A percentile compares a stretch with the other conserved stretches of the same genome.
Evolutionary conservation across 306 rosid species (phyloP).

Genomic region (Medicago lupulina): DNA sequence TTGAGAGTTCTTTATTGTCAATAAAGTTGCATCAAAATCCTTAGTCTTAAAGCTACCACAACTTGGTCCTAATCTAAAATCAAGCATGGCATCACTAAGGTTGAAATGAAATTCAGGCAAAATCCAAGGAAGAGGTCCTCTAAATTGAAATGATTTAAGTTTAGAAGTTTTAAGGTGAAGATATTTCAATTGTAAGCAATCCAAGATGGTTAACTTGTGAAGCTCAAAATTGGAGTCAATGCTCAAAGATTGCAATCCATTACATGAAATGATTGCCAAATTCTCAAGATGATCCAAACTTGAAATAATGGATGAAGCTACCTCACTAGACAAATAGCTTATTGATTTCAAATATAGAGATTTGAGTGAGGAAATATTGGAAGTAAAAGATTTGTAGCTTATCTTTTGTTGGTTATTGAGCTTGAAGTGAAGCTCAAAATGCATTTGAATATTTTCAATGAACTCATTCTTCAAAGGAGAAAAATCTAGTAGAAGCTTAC

Average conservation of each 20-base stretch:
- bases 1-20: constrained; percentile 73
- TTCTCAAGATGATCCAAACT: constrained; percentile 60
- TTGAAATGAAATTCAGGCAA: constrained; percentile 68
- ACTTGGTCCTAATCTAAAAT: constrained; percentile 65
- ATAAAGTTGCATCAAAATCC: constrained; percentile 70
- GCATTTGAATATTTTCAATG: constrained; percentile 31
- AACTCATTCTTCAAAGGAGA: constrained; percentile 47
- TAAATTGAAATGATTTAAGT: constrained; percentile 56
- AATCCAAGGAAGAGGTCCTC: constrained; percentile 69
- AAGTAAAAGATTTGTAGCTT: constrained; percentile 38
- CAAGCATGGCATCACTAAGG: constrained; percentile 70
- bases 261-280: constrained; percentile 65
- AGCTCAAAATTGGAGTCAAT: constrained; percentile 58
- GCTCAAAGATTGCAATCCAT: constrained; percentile 58
- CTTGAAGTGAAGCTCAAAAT: constrained; percentile 52
- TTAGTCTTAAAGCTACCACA: constrained; percentile 36
- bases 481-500: constrained; percentile 66
- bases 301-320: constrained; percentile 59
- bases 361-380: constrained; percentile 54
- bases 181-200: constrained; percentile 61
- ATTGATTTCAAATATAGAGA: constrained; percentile 73
- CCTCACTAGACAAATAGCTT: constrained; percentile 47
- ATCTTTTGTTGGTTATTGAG: constrained; percentile 38
- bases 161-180: constrained; percentile 59
- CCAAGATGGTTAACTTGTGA: constrained; percentile 56